A percentile compares a stretch with the other conserved stretches of the same genome.
Evolutionary conservation across 139 green algal genomes (phyloP).

Genomic region (Chlamydomonas eustigma): DNA sequence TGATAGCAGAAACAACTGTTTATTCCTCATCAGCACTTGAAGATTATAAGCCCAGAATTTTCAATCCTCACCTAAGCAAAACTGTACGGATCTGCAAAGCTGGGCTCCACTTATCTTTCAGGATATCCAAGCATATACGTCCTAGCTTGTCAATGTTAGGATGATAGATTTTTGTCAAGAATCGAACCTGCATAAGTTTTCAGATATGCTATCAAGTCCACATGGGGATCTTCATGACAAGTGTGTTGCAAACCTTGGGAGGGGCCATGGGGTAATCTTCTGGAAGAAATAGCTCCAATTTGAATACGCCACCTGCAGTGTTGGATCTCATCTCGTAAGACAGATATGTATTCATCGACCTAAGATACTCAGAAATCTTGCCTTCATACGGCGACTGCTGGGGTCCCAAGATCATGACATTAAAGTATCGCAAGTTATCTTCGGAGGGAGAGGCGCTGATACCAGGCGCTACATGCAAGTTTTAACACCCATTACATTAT

Average conservation of each 20-base stretch:
- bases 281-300: slow-evolving; percentile 98
- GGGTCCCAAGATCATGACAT: slow-evolving; percentile 95
- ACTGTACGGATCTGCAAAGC: slow-evolving; percentile 98
- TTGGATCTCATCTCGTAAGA: neutral
- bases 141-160: slow-evolving; percentile 99
- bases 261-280: slow-evolving; percentile 99
- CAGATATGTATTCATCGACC: too few relatives aligned
- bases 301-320: slow-evolving; percentile 82
- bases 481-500: too few relatives aligned
- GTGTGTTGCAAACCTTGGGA: slow-evolving; percentile 88
- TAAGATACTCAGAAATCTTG: too few relatives aligned
- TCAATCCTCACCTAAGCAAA: slow-evolving; percentile 57
- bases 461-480: slow-evolving; percentile 75
- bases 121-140: slow-evolving; percentile 97
- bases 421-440: slow-evolving; percentile 98
- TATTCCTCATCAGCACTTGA: too few relatives aligned
- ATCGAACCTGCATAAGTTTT: slow-evolving; percentile 72
- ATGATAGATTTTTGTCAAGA: slow-evolving; percentile 99
- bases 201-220: neutral
- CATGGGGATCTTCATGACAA: neutral
- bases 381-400: slow-evolving; percentile 91
- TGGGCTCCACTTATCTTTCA: slow-evolving; percentile 99
- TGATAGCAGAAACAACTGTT: too few relatives aligned
- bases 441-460: slow-evolving; percentile 93
- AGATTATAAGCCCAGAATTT: too few relatives aligned